phyloP scores from a whole-genome alignment of 106 monocot genomes.

The Ottelia alismoides region DNA sequence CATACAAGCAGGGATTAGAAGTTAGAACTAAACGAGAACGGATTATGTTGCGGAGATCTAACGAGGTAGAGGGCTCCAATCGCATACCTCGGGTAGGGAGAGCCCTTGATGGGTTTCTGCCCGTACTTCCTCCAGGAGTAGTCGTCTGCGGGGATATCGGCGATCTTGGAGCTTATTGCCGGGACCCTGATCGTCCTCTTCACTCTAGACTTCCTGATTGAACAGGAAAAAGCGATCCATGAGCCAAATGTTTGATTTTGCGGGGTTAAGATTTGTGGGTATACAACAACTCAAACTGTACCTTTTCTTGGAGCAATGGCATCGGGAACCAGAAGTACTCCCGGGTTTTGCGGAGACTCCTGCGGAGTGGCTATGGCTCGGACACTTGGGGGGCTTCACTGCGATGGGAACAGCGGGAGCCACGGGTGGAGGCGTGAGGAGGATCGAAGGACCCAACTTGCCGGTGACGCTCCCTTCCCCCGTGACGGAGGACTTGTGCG shows the following conservation, averaged over 20 bases:
- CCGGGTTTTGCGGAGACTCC: constrained; percentile 5
- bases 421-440: not conserved
- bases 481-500: constrained; percentile 17
- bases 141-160: constrained; percentile 31
- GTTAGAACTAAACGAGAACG: not conserved
- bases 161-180: constrained; percentile 25
- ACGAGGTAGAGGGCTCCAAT: too few relatives aligned
- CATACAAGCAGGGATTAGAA: not conserved
- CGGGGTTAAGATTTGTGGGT: not conserved
- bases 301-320: constrained; percentile 37
- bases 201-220: constrained; percentile 15
- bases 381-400: constrained; percentile 22
- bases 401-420: not conserved
- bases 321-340: constrained; percentile 17
- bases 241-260: not conserved
- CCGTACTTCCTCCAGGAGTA: constrained; percentile 41
- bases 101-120: constrained; percentile 37
- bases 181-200: constrained; percentile 26
- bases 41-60: not conserved
- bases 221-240: not conserved
- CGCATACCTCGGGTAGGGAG: constrained; percentile 19
- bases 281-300: not conserved
- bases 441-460: constrained; percentile 14
- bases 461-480: constrained; percentile 26
- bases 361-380: constrained; percentile 7